Evolutionary conservation across 352 stramenopile genomes (phyloP), one percentile per base, ranked within the genome.

Genomic region (Globisporangium yorkense): DNA sequence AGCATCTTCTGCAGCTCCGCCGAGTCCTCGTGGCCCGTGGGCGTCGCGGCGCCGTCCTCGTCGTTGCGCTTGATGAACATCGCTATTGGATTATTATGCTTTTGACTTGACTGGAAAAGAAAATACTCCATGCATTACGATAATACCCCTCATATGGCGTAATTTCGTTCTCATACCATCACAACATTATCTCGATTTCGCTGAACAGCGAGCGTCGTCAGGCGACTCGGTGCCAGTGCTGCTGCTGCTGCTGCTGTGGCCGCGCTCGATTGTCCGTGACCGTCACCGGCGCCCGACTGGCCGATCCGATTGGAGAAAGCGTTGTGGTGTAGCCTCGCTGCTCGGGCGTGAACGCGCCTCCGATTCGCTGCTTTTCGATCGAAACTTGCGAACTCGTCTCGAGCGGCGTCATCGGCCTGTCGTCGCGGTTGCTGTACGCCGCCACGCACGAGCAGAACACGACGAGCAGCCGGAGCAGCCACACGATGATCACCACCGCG

Each of bases 1-100:
- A 91, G 81, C 81, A 91, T 91, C 64, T 91, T 84, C 66, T 87
- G 67, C 44, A 91, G 66, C 67, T 91, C 78, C 13, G 48, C 51
- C 53, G 79, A 88, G 66, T 91, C 81, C 57, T 91, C 81, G 53
- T 72, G 66, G 58, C 77, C 80, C 60, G 84, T 80, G 48, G 77
- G 77, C 62, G 75, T 67, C 58, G 71, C 41, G 16, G 15, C 56
- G 52, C 67, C 64, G 56, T 72, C 67, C 16, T 72, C 72, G 27
- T 72, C 67, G 10, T 75, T 59, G 53, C 70, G 74, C 63, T 78
- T 84, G 55, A 88, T 61, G 55, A 88, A 81, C 80, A 65, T 61
- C 44, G 21, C 21, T 12, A 41, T 15, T 13, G 3, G 9, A 29
- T 59, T 31, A 41, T 56, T 27, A 15, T 49, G 53, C 10, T 46